Base-by-base conservation (phyloP, 139 green algal genomes). In the Medakamo hakoo region DNA sequence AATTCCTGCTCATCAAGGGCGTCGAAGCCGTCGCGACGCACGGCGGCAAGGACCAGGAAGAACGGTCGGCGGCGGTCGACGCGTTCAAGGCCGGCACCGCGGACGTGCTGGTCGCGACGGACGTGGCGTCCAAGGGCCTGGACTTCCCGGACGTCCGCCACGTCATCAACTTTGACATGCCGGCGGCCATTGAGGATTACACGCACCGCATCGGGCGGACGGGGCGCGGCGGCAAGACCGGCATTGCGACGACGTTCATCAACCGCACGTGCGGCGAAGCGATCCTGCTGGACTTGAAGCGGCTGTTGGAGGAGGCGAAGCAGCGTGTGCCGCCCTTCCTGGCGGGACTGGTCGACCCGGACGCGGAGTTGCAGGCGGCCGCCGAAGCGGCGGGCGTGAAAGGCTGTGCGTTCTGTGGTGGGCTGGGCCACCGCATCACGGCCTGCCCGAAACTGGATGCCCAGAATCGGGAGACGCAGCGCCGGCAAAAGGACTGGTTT, bases 121-220 rank as follows among this genome's bases (percentile, higher is more conserved):
- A 98, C 68, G 89, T 99, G 4, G 93, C 93, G 9, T 84, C 68
- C 58, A 99, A 99, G 78, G 86, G 86, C 2, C 76, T 92, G 57
- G 84, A 92, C 73, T 92, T 92, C 71, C 78, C 88, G 1, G 76
- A 89, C 65, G 94, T 98, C 67, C 83, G 96, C 80, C 93, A 99
- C 67, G 93, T 99, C 4, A 84, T 99, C 77, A 99, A 99, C 73
- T 99, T 88, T 71, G 93, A 99, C 84, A 97, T 99, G 93, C 93
- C 93, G 1, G 76, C 86, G 32, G 93, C 98, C 73, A 96, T 99
- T 59, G 93, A 99, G 68, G 98, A 98, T 73, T 96, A 99, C 71
- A 93, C 98, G 59, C 93, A 98, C 71, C 60, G 84, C 18, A 91
- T 91, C 55, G 85, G 85, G 19, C 82, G 85, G 48, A 94, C 86